These are phyloP conservation scores for Oryza coarctata DNA, from an alignment of 176 grass and related monocot genomes.

Conservation along the genomic window DNA sequence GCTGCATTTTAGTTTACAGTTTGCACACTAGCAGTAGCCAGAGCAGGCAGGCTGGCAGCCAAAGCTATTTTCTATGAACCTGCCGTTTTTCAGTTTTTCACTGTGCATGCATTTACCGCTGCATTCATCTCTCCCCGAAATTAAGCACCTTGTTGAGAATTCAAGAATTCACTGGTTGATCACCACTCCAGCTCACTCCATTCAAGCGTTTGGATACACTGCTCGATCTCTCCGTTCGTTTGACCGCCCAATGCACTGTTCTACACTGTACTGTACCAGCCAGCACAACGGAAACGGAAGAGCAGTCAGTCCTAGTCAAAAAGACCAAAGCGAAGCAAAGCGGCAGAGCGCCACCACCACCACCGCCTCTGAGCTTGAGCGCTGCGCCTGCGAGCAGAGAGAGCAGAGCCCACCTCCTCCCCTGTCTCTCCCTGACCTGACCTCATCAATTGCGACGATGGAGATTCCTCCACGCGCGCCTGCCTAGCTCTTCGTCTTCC, in stretches of 20 bases:
- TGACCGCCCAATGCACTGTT: not conserved
- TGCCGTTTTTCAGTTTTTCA: not conserved
- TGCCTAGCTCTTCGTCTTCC: slow-evolving; percentile 12
- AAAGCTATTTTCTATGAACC: not conserved
- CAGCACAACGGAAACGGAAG: not conserved
- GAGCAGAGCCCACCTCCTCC: slow-evolving; percentile 12
- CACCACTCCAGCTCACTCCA: slow-evolving; percentile 5
- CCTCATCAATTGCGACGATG: slow-evolving; percentile 53
- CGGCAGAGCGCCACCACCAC: not conserved
- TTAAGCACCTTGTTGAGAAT: not conserved
- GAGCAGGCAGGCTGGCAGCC: not conserved
- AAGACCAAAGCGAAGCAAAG: not conserved
- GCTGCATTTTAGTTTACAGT: no score
- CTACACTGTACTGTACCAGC: no score
- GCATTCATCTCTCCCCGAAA: not conserved
- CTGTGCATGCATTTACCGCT: not conserved
- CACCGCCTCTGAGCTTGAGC: not conserved
- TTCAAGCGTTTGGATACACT: not conserved
- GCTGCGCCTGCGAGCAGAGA: not conserved
- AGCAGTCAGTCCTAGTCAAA: not conserved
- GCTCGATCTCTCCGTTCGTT: not conserved
- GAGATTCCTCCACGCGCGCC: slow-evolving; percentile 52
- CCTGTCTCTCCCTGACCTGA: not conserved
- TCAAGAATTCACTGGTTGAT: not conserved
- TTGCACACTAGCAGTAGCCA: no score